Evolutionary conservation across 352 stramenopile genomes (phyloP).

Genomic region (Phytophthora cactorum): DNA sequence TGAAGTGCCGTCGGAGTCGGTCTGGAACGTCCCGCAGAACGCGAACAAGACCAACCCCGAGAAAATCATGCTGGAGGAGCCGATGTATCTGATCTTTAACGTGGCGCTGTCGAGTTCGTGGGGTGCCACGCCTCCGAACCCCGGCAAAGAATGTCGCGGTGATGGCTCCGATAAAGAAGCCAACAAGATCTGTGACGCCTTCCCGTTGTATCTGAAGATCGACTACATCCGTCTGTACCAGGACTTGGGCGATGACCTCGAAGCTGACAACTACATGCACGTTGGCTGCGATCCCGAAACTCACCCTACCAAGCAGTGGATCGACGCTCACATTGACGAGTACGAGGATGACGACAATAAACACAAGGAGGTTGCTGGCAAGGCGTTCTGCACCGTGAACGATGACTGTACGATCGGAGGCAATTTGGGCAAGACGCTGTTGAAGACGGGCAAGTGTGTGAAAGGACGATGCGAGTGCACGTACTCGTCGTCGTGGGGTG

Average conservation of each 20-base stretch:
- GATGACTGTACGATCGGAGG: conserved; percentile 62
- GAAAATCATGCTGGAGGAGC: conserved; percentile 92
- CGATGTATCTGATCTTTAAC: conserved; percentile 94
- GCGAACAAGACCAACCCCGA: conserved; percentile 50
- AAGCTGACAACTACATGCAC: conserved; percentile 45
- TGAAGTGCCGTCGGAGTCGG: conserved; percentile 62
- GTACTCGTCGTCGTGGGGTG: conserved; percentile 46
- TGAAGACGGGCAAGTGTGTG: conserved; percentile 47
- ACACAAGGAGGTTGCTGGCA: conserved; percentile 54
- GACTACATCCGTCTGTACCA: conserved; percentile 92
- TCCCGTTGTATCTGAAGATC: conserved; percentile 74
- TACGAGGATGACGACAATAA: conserved; percentile 61
- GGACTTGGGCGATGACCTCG: conserved; percentile 39
- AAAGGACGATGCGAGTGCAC: conserved; percentile 46
- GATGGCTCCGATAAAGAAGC: conserved; percentile 35
- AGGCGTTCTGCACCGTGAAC: conserved; percentile 53
- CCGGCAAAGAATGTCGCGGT: conserved; percentile 32
- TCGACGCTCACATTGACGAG: conserved; percentile 50
- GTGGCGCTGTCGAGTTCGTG: conserved; percentile 89
- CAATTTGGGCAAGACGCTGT: conserved; percentile 10
- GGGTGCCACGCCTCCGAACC: conserved; percentile 34
- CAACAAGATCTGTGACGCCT: conserved; percentile 54
- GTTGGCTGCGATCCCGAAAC: conserved; percentile 48
- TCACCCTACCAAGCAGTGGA: conserved; percentile 58
- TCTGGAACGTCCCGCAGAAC: conserved; percentile 49